Evolutionary conservation across 2,329 filamentous ascomycete species (phyloP), one percentile per base, ranked within the genome.

Genomic region (Fusarium sp.): DNA sequence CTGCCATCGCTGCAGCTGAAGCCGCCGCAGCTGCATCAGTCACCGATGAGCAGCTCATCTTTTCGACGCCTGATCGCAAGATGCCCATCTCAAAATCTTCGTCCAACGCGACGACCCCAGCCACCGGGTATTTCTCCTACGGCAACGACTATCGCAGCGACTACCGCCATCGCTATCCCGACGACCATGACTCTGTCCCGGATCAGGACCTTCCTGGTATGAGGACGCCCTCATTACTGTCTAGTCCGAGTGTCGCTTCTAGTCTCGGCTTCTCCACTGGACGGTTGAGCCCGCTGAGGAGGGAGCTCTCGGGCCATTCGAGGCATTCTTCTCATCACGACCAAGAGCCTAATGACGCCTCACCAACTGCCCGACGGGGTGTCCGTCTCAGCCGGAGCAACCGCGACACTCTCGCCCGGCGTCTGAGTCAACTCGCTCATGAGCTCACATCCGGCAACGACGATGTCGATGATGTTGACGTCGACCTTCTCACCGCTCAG

Each of bases 371-470:
- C 10, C 74, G 75, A 9, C 69, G 75, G 44, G 67, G 59, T 36
- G 57, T 64, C 20, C 67, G 69, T 20, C 42, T 53, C 42, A 46
- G 42, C 10, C 76, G 70, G 35, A 68, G 67, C 36, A 77, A 53
- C 53, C 77, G 77, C 33, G 72, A 87, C 69, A 83, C 85, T 27
- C 83, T 90, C 62, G 83, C 88, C 12, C 76, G 80, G 65, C 81
- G 83, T 20, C 75, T 85, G 36, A 82, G 79, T 62, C 79, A 83
- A 51, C 81, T 85, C 31, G 82, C 83, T 6, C 81, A 82, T 70
- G 81, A 82, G 60, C 80, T 85, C 56, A 79, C 81, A 22, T 77
- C 78, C 63, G 77, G 77, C 62, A 78, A 79, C 59, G 76, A 78
- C 66, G 80, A 81, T 60, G 78, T 82, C 20, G 81, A 84, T 55